These are phyloP conservation scores for Phialocephala subalpina DNA, from an alignment of 2,329 filamentous ascomycete species.

Conservation along the genomic window DNA sequence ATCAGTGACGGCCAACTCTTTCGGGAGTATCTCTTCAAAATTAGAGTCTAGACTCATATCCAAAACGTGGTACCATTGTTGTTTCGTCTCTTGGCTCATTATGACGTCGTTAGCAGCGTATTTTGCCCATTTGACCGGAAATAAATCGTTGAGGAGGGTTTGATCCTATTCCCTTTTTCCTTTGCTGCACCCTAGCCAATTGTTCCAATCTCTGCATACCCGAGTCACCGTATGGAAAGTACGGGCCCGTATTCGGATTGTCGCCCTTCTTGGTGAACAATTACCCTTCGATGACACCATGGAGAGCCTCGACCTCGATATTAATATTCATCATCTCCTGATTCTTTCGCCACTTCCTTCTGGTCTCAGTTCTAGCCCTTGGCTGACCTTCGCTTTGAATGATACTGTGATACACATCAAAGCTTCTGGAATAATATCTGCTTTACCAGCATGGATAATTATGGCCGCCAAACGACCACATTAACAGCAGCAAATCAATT, in stretches of 20 bases:
- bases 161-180: not conserved
- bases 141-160: not conserved
- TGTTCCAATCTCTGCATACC: not conserved
- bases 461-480: not conserved
- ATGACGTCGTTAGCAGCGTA: not conserved
- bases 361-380: not conserved
- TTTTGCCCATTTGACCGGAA: not conserved
- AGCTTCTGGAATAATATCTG: not conserved
- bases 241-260: not conserved
- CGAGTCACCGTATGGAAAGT: not conserved
- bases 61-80: not conserved
- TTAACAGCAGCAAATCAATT: constrained; percentile 2
- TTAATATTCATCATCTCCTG: constrained; percentile 1
- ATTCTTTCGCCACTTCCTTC: not conserved
- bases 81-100: not conserved
- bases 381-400: not conserved
- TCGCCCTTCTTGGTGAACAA: not conserved
- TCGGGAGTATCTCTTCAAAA: not conserved
- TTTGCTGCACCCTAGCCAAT: not conserved
- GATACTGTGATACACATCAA: not conserved
- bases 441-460: not conserved
- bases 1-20: not conserved
- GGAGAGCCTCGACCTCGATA: not conserved
- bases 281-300: not conserved
- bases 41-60: not conserved